These are phyloP conservation scores for Daldinia concentrica DNA, from an alignment of 495 filamentous ascomycete genomes.

Conservation along the genomic window DNA sequence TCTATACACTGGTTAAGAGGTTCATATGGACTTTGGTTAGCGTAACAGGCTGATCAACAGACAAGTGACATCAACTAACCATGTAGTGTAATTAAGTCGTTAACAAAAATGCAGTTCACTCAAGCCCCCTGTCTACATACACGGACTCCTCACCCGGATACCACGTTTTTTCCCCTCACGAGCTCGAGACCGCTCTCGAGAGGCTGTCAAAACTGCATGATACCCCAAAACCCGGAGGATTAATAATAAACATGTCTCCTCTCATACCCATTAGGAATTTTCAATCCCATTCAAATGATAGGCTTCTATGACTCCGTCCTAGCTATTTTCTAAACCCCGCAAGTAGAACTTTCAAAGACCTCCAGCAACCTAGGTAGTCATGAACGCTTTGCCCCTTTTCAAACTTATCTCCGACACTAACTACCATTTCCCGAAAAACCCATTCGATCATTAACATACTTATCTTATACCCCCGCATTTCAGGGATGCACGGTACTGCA, in stretches of 20 bases:
- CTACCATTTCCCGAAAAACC: slow-evolving; percentile 21
- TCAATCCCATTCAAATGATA: neutral
- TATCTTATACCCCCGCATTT: slow-evolving; percentile 41
- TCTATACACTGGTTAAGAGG: slow-evolving; percentile 9
- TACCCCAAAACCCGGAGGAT: slow-evolving; percentile 41
- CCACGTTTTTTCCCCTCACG: slow-evolving; percentile 43
- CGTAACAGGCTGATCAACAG: slow-evolving; percentile 26
- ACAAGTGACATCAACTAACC: slow-evolving; percentile 38
- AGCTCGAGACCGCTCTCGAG: slow-evolving; percentile 18
- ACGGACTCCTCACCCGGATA: slow-evolving; percentile 40
- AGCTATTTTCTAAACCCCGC: neutral
- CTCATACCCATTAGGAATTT: slow-evolving; percentile 11
- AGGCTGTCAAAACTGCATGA: slow-evolving; percentile 38
- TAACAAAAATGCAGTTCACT: slow-evolving; percentile 25
- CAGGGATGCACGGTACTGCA: slow-evolving; percentile 37
- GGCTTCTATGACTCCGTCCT: neutral
- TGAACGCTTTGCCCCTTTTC: slow-evolving; percentile 33
- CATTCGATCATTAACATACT: slow-evolving; percentile 25
- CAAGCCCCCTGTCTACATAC: slow-evolving; percentile 22
- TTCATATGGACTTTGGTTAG: slow-evolving; percentile 14
- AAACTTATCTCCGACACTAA: slow-evolving; percentile 40
- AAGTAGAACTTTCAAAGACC: slow-evolving; percentile 1
- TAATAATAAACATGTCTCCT: slow-evolving; percentile 28
- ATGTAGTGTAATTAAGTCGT: slow-evolving; percentile 21
- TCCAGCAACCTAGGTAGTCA: neutral